Evolutionary conservation across 208 protist genomes (phyloP).

Genomic region (Borovskyia barvae): DNA sequence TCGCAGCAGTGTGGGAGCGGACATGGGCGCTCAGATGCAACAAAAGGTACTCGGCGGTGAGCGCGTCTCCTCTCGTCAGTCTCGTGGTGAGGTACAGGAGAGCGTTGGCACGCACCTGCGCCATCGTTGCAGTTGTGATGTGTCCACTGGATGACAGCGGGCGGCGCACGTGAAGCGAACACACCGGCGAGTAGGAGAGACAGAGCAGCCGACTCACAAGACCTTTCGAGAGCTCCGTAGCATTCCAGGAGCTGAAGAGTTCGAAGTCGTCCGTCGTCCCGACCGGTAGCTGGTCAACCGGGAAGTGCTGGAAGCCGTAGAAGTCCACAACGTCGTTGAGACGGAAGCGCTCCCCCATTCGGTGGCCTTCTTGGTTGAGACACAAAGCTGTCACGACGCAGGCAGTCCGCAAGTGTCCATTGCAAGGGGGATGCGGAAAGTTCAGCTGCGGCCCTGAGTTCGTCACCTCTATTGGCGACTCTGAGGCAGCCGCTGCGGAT

Average conservation of each 20-base stretch:
- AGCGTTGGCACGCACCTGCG: neutral
- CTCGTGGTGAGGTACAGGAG: conserved; percentile 23
- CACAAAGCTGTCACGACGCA: conserved; percentile 34
- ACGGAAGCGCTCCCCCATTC: conserved; percentile 23
- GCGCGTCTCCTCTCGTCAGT: conserved; percentile 52
- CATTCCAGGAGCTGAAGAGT: conserved; percentile 55
- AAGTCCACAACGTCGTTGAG: conserved; percentile 78
- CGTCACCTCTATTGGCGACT: no score
- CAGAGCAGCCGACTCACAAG: conserved; percentile 54
- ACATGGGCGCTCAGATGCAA: conserved; percentile 70
- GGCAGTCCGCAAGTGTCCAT: conserved; percentile 10
- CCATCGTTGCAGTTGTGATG: neutral
- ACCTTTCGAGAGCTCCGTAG: conserved; percentile 33
- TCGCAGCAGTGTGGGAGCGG: conserved; percentile 35
- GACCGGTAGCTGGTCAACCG: conserved; percentile 21
- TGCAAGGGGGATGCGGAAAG: conserved; percentile 22
- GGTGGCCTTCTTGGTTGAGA: neutral
- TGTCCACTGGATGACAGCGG: no score
- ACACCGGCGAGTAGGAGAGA: conserved; percentile 18
- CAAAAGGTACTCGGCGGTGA: conserved; percentile 69
- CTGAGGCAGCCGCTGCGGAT: neutral
- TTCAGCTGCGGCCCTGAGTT: conserved; percentile 12
- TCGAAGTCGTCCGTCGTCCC: conserved; percentile 40
- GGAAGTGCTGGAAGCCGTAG: conserved; percentile 60
- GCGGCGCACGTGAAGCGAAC: conserved; percentile 1